Conservation (phyloP, 768 basidiomycete genomes). For the Russula dissimulans region DNA sequence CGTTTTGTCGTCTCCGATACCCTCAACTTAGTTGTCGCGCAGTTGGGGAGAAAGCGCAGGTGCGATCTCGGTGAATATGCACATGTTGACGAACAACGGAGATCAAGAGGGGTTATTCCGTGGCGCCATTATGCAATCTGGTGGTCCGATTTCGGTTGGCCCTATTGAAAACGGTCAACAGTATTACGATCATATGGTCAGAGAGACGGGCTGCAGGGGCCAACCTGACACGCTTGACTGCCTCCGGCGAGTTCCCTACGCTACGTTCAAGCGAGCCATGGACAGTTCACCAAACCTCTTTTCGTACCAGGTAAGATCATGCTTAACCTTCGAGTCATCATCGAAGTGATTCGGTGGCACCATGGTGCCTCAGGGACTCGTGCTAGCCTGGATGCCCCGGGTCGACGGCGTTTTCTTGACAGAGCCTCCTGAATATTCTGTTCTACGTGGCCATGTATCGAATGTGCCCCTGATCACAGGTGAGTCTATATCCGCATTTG, state of each 20-base stretch:
- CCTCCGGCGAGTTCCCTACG: conserved; percentile 32
- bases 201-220: conserved; percentile 29
- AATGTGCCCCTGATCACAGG: conserved; percentile 21
- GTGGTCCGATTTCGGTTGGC: conserved; percentile 29
- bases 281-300: conserved; percentile 27
- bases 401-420: conserved; percentile 24
- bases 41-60: conserved; percentile 49
- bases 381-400: conserved; percentile 23
- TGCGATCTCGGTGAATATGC: conserved; percentile 37
- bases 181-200: conserved; percentile 36
- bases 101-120: conserved; percentile 32
- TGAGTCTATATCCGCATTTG: background rate
- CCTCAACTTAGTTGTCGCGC: background rate
- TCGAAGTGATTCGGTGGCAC: background rate
- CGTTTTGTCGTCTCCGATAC: background rate
- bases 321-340: too few species aligned
- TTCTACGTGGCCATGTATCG: conserved; percentile 18
- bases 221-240: conserved; percentile 34
- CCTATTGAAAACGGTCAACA: conserved; percentile 26
- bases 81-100: conserved; percentile 36
- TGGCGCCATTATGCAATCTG: conserved; percentile 39
- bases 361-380: conserved; percentile 17
- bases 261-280: conserved; percentile 26
- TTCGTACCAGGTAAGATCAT: conserved; percentile 25
- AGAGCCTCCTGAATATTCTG: conserved; percentile 19